Conservation (phyloP, 305 asterid genomes). For the Fraxinus platypoda region DNA sequence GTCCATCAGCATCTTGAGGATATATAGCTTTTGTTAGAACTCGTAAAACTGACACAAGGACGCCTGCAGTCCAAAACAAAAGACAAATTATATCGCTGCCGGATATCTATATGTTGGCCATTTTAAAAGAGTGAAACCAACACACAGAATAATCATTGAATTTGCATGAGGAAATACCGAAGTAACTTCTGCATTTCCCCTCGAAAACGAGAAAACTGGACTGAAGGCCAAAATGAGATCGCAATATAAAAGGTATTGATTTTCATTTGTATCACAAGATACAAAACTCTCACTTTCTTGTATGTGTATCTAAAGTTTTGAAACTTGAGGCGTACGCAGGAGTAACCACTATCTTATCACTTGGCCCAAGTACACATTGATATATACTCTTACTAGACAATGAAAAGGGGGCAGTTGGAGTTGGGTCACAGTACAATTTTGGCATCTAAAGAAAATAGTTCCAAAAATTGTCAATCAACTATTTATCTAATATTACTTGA, state of each 20-base stretch:
- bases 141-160: background rate
- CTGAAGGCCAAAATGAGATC: background rate
- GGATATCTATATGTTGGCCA: background rate
- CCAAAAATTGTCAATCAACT: background rate
- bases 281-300: background rate
- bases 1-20: constrained; percentile 74
- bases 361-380: background rate
- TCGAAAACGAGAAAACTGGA: background rate
- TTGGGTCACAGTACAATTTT: background rate
- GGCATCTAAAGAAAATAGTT: background rate
- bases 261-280: background rate
- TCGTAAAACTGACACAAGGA: constrained; percentile 74
- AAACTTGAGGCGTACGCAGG: background rate
- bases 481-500: background rate
- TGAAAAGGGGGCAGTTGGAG: background rate
- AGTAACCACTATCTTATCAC: constrained; percentile 7
- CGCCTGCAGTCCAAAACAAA: constrained; percentile 48
- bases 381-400: constrained; percentile 7
- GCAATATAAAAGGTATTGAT: background rate
- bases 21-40: constrained; percentile 72
- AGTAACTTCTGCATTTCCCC: background rate
- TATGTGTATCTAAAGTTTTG: background rate
- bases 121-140: background rate
- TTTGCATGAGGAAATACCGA: background rate
- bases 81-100: constrained; percentile 16